phyloP scores from a whole-genome alignment of 2,329 filamentous ascomycete species.

The Epichloe bromicola region DNA sequence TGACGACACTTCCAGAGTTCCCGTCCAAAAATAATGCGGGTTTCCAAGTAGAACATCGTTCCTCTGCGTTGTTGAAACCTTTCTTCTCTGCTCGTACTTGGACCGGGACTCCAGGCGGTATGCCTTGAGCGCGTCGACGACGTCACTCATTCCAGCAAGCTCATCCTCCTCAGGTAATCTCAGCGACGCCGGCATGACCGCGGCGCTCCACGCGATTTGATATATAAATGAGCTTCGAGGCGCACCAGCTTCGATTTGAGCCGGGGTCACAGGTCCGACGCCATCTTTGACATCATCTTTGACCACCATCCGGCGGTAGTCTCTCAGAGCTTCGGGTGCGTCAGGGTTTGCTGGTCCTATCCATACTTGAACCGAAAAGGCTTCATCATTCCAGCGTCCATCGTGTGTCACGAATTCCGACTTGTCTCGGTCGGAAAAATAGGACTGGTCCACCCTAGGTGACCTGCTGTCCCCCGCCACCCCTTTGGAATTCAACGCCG shows the following conservation, averaged over 20 bases:
- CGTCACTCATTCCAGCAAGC: constrained; percentile 29
- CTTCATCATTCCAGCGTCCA: constrained; percentile 14
- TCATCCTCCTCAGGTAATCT: constrained; percentile 16
- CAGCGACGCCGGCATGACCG: constrained; percentile 25
- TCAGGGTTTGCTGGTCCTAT: constrained; percentile 25
- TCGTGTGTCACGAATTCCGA: constrained; percentile 13
- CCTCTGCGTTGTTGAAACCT: constrained; percentile 4
- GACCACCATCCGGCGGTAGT: constrained; percentile 34
- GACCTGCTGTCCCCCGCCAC: not conserved
- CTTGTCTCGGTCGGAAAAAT: constrained; percentile 8
- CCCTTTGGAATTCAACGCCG: constrained; percentile 5
- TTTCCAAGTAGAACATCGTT: constrained; percentile 8
- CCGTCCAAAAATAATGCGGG: constrained; percentile 27
- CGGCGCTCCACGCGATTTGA: constrained; percentile 38
- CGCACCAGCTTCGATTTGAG: constrained; percentile 36
- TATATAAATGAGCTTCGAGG: constrained; percentile 33
- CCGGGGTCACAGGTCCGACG: constrained; percentile 33
- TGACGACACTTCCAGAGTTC: constrained; percentile 22
- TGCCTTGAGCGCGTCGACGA: constrained; percentile 27
- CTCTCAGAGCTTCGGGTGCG: constrained; percentile 26
- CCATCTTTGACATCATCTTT: constrained; percentile 21
- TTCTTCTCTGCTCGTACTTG: constrained; percentile 13
- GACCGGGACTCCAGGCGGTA: constrained; percentile 23
- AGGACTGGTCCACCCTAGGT: not conserved
- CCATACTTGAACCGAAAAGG: constrained; percentile 28